Conservation (phyloP, 495 filamentous ascomycete genomes). For the Amorphotheca resinae region DNA sequence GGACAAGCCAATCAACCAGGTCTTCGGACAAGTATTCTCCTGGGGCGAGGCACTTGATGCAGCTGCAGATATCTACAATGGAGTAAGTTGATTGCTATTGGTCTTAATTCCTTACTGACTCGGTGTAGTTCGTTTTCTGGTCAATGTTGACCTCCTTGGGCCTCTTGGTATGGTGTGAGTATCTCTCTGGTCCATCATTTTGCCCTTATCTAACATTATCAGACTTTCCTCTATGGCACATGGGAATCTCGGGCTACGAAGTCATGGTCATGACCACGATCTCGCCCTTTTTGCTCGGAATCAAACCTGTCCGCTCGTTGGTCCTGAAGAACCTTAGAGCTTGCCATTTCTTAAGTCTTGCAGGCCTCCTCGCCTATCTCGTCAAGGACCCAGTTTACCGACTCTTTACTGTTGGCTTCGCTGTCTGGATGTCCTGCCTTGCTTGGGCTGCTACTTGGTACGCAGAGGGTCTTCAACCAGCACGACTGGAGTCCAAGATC, state of each 20-base stretch:
- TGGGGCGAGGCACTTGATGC: constrained; percentile 68
- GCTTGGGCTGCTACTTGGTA: constrained; percentile 72
- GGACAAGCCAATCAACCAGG: constrained; percentile 54
- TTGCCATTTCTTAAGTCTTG: constrained; percentile 62
- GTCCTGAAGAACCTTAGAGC: constrained; percentile 55
- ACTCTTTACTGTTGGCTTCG: constrained; percentile 69
- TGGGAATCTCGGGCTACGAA: constrained; percentile 98
- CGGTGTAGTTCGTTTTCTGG: constrained; percentile 81
- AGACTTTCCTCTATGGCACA: constrained; percentile 99
- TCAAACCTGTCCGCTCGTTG: constrained; percentile 52
- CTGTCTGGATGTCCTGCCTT: constrained; percentile 64
- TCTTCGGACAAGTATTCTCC: constrained; percentile 61
- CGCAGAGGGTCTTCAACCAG: constrained; percentile 60
- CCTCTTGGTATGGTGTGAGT: constrained; percentile 85
- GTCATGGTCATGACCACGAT: constrained; percentile 72
- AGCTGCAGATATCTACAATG: constrained; percentile 82
- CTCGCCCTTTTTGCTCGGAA: constrained; percentile 69
- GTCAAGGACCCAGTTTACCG: constrained; percentile 61
- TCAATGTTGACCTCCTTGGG: constrained; percentile 81
- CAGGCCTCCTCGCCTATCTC: constrained; percentile 69
- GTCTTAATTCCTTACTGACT: constrained; percentile 18
- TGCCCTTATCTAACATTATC: constrained; percentile 12
- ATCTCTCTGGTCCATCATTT: not conserved
- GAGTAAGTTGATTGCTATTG: constrained; percentile 40
- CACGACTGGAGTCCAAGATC: constrained; percentile 67